These are phyloP conservation scores for Epichloe hybrida DNA, from an alignment of 2,329 filamentous ascomycete species.

Conservation along the genomic window DNA sequence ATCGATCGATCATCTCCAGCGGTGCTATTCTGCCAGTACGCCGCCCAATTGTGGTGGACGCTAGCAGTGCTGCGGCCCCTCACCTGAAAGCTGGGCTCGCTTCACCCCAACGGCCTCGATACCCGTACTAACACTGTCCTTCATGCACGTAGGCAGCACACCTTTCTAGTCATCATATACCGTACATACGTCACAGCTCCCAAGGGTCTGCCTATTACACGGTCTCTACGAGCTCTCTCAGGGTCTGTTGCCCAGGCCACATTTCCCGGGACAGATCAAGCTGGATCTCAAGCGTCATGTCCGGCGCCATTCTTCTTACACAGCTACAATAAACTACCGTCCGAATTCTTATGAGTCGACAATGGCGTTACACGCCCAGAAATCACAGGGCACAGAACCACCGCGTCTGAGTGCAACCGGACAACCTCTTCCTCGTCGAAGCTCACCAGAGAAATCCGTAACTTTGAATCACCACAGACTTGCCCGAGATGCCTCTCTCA, in stretches of 20 bases:
- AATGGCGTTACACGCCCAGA: slow-evolving; percentile 18
- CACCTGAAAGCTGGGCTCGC: background rate
- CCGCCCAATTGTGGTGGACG: background rate
- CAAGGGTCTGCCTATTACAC: background rate
- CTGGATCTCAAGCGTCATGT: background rate
- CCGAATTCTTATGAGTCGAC: slow-evolving; percentile 7
- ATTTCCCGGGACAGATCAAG: background rate
- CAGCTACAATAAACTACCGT: background rate
- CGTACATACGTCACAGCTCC: slow-evolving; percentile 2
- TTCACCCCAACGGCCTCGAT: background rate
- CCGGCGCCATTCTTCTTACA: background rate
- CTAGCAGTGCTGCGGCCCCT: background rate
- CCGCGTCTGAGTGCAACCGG: slow-evolving; percentile 16
- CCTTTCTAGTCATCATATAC: background rate
- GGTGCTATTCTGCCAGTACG: background rate
- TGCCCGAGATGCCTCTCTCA: slow-evolving; percentile 27
- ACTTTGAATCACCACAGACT: slow-evolving; percentile 33
- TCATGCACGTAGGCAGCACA: background rate
- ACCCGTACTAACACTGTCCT: background rate
- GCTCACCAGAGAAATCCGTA: slow-evolving; percentile 31
- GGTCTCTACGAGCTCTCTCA: background rate
- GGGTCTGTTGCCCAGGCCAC: background rate
- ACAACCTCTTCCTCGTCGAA: slow-evolving; percentile 30
- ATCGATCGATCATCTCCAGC: slow-evolving; percentile 2
- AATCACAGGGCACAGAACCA: slow-evolving; percentile 13